A percentile compares a stretch with the other conserved stretches of the same genome.
phyloP scores from a whole-genome alignment of 2,329 filamentous ascomycete genomes.

The Penicillium carneum region DNA sequence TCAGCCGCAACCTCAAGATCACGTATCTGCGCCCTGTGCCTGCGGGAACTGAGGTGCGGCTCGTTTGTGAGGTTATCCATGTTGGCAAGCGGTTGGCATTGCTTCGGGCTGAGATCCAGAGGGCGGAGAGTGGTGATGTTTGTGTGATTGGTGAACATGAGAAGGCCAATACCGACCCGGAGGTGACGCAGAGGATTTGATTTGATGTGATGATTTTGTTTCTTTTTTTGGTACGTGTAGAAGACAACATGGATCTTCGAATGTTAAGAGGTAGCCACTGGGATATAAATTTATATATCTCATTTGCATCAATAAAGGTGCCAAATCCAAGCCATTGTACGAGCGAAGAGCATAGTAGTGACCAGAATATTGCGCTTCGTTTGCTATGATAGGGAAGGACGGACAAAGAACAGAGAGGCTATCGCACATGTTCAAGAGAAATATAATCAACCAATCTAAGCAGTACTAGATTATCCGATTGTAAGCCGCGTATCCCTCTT shows the following conservation, averaged over 20 bases:
- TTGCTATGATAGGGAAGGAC: constrained; percentile 20
- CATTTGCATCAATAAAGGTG: constrained; percentile 12
- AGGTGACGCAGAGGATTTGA: constrained; percentile 40
- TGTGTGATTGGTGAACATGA: constrained; percentile 69
- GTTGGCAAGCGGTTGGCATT: constrained; percentile 63
- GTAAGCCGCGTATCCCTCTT: constrained; percentile 21
- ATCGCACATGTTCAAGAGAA: constrained; percentile 39
- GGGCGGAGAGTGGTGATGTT: constrained; percentile 61
- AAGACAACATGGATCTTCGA: too few relatives aligned
- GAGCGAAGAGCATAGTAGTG: constrained; percentile 11
- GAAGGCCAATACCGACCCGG: constrained; percentile 67
- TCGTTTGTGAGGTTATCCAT: constrained; percentile 67
- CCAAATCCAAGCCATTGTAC: constrained; percentile 2
- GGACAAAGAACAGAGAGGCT: constrained; percentile 28
- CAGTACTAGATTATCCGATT: constrained; percentile 39
- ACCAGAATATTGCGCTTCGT: constrained; percentile 29
- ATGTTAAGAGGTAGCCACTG: background rate
- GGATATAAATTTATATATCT: constrained; percentile 19
- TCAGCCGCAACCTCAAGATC: constrained; percentile 70
- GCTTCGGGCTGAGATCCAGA: constrained; percentile 63
- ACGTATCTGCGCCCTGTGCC: constrained; percentile 72
- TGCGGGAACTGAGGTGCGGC: constrained; percentile 58
- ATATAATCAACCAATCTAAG: constrained; percentile 43
- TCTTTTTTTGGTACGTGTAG: background rate
- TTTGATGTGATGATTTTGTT: background rate